These are phyloP conservation scores for Neurospora crassa DNA, from an alignment of 2,329 filamentous ascomycete genomes.

Conservation along the genomic window DNA sequence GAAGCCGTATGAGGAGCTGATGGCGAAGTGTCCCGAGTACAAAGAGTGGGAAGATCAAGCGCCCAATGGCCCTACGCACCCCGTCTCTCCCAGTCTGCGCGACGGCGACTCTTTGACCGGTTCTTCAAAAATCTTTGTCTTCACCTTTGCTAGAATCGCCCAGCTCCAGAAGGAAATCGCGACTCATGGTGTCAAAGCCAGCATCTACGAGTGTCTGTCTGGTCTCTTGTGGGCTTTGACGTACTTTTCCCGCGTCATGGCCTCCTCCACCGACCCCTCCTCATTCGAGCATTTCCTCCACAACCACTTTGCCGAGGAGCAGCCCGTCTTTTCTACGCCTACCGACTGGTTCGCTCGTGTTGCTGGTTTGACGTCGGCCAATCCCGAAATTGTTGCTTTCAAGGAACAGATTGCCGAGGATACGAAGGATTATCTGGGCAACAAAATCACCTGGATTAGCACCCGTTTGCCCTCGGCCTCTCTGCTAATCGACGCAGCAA, in stretches of 20 bases:
- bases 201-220: conserved; percentile 31
- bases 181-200: conserved; percentile 13
- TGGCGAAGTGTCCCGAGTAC: conserved; percentile 29
- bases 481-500: conserved; percentile 3
- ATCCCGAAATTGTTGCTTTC: neutral
- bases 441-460: conserved; percentile 30
- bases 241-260: conserved; percentile 11
- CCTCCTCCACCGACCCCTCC: conserved; percentile 11
- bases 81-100: conserved; percentile 18
- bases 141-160: conserved; percentile 23
- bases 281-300: neutral
- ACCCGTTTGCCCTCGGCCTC: conserved; percentile 19
- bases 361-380: neutral
- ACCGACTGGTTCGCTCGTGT: neutral
- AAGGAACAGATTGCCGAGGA: neutral
- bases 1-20: conserved; percentile 15
- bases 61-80: conserved; percentile 28
- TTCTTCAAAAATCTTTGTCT: conserved; percentile 32
- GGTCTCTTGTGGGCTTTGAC: conserved; percentile 28
- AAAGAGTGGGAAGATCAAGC: conserved; percentile 17
- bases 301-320: conserved; percentile 1
- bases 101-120: conserved; percentile 15
- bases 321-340: neutral
- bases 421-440: conserved; percentile 28
- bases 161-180: conserved; percentile 6